phyloP scores from a whole-genome alignment of 2,329 filamentous ascomycete species.

The Ilyonectria robusta region DNA sequence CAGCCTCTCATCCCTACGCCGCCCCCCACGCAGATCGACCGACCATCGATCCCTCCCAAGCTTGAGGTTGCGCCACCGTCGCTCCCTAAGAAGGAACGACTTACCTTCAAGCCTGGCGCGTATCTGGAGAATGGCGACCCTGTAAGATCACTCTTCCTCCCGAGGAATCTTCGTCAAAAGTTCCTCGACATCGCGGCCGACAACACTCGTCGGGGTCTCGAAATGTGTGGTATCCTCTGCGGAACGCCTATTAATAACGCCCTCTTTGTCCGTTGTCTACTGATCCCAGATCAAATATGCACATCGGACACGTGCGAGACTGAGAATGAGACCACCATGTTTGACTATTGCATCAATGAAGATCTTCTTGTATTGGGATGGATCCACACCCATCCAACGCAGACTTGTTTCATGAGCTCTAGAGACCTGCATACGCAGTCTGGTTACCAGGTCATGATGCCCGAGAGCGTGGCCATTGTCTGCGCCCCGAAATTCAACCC shows the following conservation, averaged over 20 bases:
- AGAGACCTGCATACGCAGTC: conserved; percentile 94
- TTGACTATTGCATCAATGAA: conserved; percentile 89
- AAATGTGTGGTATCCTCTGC: conserved; percentile 96
- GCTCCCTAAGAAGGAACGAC: conserved; percentile 67
- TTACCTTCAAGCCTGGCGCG: conserved; percentile 81
- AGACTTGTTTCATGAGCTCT: conserved; percentile 98
- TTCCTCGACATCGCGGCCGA: conserved; percentile 82
- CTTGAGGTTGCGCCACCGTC: conserved; percentile 43
- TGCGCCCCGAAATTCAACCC: conserved; percentile 88
- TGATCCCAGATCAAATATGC: conserved; percentile 91
- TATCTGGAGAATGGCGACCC: conserved; percentile 92
- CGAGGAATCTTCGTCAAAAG: conserved; percentile 77
- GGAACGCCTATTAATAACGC: conserved; percentile 94
- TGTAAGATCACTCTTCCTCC: conserved; percentile 89
- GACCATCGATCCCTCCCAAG: conserved; percentile 51
- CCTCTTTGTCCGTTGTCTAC: conserved; percentile 87
- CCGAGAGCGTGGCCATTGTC: conserved; percentile 96
- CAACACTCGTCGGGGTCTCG: conserved; percentile 87
- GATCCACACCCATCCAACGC: conserved; percentile 98
- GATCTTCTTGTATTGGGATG: conserved; percentile 91
- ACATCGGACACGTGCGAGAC: conserved; percentile 97
- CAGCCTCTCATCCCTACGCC: conserved; percentile 40
- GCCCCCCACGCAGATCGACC: conserved; percentile 20
- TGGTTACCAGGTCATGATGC: conserved; percentile 96
- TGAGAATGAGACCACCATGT: conserved; percentile 85